Evolutionary conservation across 2,329 filamentous ascomycete species (phyloP).

Genomic region (Ophiocordyceps camponoti-saundersi): DNA sequence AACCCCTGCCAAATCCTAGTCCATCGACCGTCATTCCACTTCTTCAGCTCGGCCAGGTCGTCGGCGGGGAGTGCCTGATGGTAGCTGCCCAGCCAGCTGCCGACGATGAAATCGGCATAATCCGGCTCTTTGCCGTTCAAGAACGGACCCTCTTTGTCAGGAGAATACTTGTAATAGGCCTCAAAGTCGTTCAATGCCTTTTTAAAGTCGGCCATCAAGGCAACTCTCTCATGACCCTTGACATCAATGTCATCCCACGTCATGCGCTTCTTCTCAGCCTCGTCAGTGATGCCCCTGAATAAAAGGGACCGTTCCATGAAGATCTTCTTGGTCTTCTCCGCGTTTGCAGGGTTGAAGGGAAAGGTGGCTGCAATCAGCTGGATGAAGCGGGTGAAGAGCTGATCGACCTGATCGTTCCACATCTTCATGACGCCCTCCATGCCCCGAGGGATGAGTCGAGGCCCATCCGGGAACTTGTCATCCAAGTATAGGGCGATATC

Average conservation of each 20-base stretch:
- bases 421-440: constrained; percentile 21
- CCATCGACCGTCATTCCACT: constrained; percentile 34
- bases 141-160: constrained; percentile 26
- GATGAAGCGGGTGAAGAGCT: constrained; percentile 29
- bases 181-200: constrained; percentile 22
- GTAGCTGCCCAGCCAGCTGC: constrained; percentile 35
- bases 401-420: constrained; percentile 39
- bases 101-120: constrained; percentile 41
- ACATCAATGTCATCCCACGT: constrained; percentile 26
- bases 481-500: constrained; percentile 48
- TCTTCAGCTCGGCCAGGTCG: constrained; percentile 28
- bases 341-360: constrained; percentile 32
- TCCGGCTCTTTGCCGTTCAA: constrained; percentile 24
- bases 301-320: constrained; percentile 26
- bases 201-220: constrained; percentile 21
- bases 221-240: constrained; percentile 19
- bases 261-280: not conserved
- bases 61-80: constrained; percentile 17
- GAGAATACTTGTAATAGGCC: constrained; percentile 19
- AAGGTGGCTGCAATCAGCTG: constrained; percentile 22
- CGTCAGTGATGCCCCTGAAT: not conserved
- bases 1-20: constrained; percentile 29
- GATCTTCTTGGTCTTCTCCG: constrained; percentile 24
- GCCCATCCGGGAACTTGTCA: constrained; percentile 25
- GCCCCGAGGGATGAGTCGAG: constrained; percentile 29